A percentile compares a stretch with the other conserved stretches of the same genome.
These are phyloP conservation scores for Lodderomyces beijingensis DNA, from an alignment of 1,139 yeast species.

Conservation along the genomic window DNA sequence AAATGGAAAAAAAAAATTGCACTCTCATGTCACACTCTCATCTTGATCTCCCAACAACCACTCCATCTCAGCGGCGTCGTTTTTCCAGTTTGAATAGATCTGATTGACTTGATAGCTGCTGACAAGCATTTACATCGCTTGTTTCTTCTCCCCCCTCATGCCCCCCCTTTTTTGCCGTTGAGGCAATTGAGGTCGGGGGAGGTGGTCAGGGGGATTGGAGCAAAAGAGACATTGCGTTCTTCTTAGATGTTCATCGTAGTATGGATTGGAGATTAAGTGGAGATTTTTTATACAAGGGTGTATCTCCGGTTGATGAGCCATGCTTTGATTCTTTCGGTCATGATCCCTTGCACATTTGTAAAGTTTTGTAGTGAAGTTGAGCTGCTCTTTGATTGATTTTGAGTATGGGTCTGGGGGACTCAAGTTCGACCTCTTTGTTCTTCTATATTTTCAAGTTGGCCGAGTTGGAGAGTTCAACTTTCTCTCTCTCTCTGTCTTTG, in stretches of 20 bases:
- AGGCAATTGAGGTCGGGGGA: no score
- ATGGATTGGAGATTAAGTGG: conserved; percentile 22
- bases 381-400: no score
- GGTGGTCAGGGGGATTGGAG: no score
- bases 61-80: conserved; percentile 40
- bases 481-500: no score
- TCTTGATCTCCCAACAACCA: no score
- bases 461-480: no score
- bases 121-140: conserved; percentile 9
- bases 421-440: no score
- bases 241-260: conserved; percentile 6
- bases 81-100: conserved; percentile 8
- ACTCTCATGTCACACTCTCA: no score
- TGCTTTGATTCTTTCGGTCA: conserved; percentile 44
- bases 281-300: conserved; percentile 25
- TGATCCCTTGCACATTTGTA: conserved; percentile 35
- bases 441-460: no score
- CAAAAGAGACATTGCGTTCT: conserved; percentile 10
- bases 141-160: conserved; percentile 3
- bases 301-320: conserved; percentile 46
- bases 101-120: conserved; percentile 33
- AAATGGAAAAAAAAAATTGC: no score
- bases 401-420: no score
- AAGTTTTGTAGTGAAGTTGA: no score
- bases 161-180: conserved; percentile 1